Conservation (phyloP, 805 yeast genomes). For the Lachancea nothofagi region DNA sequence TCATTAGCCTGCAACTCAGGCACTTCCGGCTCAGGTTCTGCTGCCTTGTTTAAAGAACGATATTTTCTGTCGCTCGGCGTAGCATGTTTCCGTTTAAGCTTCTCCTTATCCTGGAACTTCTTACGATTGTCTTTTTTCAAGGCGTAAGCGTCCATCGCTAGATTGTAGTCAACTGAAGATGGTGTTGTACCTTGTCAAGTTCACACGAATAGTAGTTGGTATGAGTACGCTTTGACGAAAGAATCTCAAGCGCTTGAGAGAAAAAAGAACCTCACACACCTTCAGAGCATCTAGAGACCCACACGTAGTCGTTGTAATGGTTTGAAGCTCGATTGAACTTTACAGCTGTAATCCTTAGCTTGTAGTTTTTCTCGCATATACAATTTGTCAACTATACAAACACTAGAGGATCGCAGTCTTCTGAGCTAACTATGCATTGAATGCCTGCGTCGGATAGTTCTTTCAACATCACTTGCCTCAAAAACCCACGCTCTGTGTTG, state of each 20-base stretch:
- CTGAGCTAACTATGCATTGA: slow-evolving; percentile 44
- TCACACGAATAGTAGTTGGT: too few relatives aligned
- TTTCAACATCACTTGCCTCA: slow-evolving; percentile 47
- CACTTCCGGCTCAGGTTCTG: slow-evolving; percentile 16
- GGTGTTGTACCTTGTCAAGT: too few relatives aligned
- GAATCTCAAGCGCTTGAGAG: too few relatives aligned
- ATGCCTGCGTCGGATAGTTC: slow-evolving; percentile 35
- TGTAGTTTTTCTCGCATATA: background rate
- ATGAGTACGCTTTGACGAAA: too few relatives aligned
- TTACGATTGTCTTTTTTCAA: slow-evolving; percentile 38
- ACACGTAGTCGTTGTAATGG: too few relatives aligned
- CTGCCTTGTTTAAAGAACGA: slow-evolving; percentile 22
- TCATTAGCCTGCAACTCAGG: slow-evolving; percentile 20
- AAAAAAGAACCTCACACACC: too few relatives aligned
- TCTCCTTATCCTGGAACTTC: slow-evolving; percentile 38
- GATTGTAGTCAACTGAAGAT: too few relatives aligned
- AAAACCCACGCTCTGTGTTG: slow-evolving; percentile 86
- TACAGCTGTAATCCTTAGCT: too few relatives aligned
- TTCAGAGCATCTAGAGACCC: too few relatives aligned
- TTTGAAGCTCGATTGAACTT: too few relatives aligned
- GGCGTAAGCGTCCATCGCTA: slow-evolving; percentile 24
- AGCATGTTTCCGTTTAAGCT: slow-evolving; percentile 35
- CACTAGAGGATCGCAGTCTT: slow-evolving; percentile 61
- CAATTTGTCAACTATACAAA: slow-evolving; percentile 22
- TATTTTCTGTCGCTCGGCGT: slow-evolving; percentile 36